Evolutionary conservation across 148 eudicot genomes (phyloP).

Genomic region (Cornus controversa): DNA sequence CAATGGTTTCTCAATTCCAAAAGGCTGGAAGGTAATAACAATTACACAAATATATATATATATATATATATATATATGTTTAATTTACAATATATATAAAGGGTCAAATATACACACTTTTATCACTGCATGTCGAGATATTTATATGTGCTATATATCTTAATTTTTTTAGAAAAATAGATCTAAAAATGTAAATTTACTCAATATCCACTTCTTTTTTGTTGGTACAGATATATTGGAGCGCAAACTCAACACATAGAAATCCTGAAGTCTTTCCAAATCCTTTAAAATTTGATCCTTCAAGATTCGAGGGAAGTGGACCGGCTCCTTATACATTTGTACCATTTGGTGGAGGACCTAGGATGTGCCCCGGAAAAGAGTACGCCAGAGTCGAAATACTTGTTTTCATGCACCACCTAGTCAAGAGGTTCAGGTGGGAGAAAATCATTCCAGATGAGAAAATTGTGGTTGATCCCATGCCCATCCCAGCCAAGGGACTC

Average conservation of each 20-base stretch:
- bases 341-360: constrained; percentile 68
- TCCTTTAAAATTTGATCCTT: constrained; percentile 56
- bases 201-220: background rate
- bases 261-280: constrained; percentile 41
- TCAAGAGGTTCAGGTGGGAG: constrained; percentile 63
- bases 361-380: constrained; percentile 69
- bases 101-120: too few species aligned
- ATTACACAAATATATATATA: too few species aligned
- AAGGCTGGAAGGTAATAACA: constrained; percentile 40
- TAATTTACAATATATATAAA: too few species aligned
- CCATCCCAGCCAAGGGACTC: constrained; percentile 56
- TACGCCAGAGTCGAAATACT: constrained; percentile 64
- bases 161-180: too few species aligned
- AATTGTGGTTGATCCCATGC: constrained; percentile 53
- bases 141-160: too few species aligned
- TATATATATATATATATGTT: too few species aligned
- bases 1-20: constrained; percentile 42
- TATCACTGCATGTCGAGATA: too few species aligned
- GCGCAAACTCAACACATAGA: constrained; percentile 51
- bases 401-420: constrained; percentile 59
- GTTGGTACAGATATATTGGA: constrained; percentile 47
- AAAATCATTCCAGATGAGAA: constrained; percentile 47
- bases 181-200: too few species aligned
- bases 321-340: constrained; percentile 63
- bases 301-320: constrained; percentile 49